Conservation (phyloP, 2,329 filamentous ascomycete genomes). For the Chaetomiaceae sp. region DNA sequence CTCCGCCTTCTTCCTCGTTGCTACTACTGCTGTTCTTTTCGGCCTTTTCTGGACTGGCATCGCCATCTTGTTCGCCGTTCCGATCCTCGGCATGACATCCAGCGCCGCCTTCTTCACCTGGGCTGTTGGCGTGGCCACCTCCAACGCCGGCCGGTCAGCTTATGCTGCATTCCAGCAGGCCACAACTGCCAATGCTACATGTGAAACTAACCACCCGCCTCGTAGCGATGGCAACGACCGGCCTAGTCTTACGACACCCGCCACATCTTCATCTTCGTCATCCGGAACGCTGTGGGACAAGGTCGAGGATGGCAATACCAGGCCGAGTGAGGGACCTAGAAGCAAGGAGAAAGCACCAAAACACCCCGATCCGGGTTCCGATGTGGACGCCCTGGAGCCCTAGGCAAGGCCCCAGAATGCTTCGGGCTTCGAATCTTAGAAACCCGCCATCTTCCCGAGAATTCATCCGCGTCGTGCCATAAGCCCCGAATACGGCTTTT, state of each 20-base stretch:
- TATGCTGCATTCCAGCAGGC: slow-evolving; percentile 34
- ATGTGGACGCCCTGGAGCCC: not conserved
- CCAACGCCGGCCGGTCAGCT: slow-evolving; percentile 45
- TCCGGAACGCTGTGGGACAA: not conserved
- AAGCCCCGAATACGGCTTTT: too few species aligned
- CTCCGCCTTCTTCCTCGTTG: slow-evolving; percentile 57
- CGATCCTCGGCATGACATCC: slow-evolving; percentile 62
- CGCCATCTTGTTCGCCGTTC: slow-evolving; percentile 63
- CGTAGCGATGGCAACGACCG: not conserved
- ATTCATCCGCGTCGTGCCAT: too few species aligned
- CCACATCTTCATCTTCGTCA: not conserved
- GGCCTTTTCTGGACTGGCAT: slow-evolving; percentile 64
- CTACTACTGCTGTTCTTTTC: slow-evolving; percentile 60
- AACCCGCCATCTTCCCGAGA: too few species aligned
- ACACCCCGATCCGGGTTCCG: not conserved
- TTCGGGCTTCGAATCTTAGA: too few species aligned
- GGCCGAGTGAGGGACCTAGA: not conserved
- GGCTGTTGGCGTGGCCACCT: slow-evolving; percentile 61
- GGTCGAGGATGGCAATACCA: not conserved
- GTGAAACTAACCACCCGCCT: too few species aligned
- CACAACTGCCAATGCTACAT: not conserved
- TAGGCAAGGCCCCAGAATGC: not conserved
- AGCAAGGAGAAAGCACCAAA: too few species aligned
- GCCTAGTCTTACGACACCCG: too few species aligned
- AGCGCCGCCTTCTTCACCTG: slow-evolving; percentile 61